phyloP scores from a whole-genome alignment of 371 early-diverging fungal genomes.

The Rhizopus arrhizus region DNA sequence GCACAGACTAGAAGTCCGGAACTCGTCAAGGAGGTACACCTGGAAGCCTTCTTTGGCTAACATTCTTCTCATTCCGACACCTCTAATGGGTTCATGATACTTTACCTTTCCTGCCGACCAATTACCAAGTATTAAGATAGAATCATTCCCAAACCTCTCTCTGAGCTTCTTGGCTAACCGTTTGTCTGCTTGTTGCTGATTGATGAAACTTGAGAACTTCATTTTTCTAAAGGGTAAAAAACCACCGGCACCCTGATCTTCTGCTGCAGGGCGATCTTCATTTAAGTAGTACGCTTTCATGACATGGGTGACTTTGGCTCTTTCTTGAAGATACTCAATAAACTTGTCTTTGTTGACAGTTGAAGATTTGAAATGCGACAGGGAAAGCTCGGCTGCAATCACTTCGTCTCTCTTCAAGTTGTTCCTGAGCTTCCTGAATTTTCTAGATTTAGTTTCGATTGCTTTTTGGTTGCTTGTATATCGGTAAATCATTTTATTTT shows the following conservation, averaged over 20 bases:
- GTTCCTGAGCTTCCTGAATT: conserved; percentile 1
- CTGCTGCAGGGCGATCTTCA: conserved; percentile 2
- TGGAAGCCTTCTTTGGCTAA: conserved; percentile 3
- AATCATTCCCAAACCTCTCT: conserved; percentile 5
- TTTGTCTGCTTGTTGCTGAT: background rate
- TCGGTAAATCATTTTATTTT: background rate
- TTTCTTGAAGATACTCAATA: conserved; percentile 3
- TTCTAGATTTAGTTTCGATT: conserved; percentile 1
- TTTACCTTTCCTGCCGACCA: conserved; percentile 1
- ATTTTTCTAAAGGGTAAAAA: conserved; percentile 8
- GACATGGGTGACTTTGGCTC: background rate
- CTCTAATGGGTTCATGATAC: conserved; percentile 9
- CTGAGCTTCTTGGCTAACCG: background rate
- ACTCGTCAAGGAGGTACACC: conserved; percentile 1
- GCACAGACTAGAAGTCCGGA: conserved; percentile 2
- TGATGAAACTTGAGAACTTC: conserved; percentile 4
- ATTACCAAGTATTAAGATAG: conserved; percentile 2
- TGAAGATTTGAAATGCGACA: background rate
- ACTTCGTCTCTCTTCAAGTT: background rate
- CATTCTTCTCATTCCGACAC: background rate
- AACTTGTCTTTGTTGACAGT: background rate
- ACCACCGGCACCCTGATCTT: background rate
- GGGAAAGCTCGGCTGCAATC: background rate
- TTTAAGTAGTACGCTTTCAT: conserved; percentile 4
- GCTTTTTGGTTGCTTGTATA: conserved; percentile 2